These are phyloP conservation scores for Annona cherimola DNA, from an alignment of 164 flowering plant genomes.

Conservation along the genomic window DNA sequence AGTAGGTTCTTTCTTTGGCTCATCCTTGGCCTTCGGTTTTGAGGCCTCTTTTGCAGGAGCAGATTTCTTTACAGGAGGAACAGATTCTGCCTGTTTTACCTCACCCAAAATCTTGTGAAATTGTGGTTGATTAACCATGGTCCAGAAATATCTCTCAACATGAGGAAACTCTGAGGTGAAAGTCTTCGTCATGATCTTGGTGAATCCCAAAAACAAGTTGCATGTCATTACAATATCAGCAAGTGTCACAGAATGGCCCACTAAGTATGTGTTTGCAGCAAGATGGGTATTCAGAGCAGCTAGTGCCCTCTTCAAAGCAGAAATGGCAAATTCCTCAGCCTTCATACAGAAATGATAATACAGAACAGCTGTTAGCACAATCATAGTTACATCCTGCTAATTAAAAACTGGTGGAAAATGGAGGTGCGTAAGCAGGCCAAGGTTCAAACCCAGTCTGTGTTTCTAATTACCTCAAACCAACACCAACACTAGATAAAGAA, in stretches of 20 bases:
- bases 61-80: constrained; percentile 56
- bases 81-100: constrained; percentile 68
- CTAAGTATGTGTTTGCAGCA: constrained; percentile 68
- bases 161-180: constrained; percentile 87
- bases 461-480: not conserved
- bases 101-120: constrained; percentile 68
- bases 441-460: not conserved
- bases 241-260: constrained; percentile 44
- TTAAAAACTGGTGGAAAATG: no score
- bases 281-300: constrained; percentile 65
- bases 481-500: no score
- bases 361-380: not conserved
- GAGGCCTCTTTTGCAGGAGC: constrained; percentile 53
- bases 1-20: constrained; percentile 37
- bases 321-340: constrained; percentile 67
- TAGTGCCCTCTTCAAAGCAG: constrained; percentile 70
- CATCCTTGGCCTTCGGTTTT: constrained; percentile 27
- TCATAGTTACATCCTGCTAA: no score
- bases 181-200: constrained; percentile 48
- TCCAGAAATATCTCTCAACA: constrained; percentile 98
- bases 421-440: not conserved
- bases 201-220: constrained; percentile 54
- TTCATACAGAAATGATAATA: constrained; percentile 8
- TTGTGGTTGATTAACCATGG: constrained; percentile 86
- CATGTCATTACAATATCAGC: constrained; percentile 70